Percentiles rank a stretch among this genome's conserved stretches.
These are phyloP conservation scores for Tuber calosporum DNA, from an alignment of 495 filamentous ascomycete species.

Conservation along the genomic window DNA sequence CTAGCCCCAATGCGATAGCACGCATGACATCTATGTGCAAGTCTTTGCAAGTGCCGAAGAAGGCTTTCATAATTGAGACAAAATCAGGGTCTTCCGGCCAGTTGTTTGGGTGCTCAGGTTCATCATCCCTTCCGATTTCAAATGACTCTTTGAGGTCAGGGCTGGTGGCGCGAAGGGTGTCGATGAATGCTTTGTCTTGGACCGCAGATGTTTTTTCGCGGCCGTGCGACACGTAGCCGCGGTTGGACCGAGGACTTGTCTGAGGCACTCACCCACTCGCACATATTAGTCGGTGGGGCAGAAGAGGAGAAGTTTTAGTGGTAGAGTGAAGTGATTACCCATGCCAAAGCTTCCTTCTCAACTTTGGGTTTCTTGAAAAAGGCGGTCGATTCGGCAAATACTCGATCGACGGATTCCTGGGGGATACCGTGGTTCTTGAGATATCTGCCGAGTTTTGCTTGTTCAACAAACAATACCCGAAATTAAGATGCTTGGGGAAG, in stretches of 20 bases:
- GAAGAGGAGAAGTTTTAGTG: neutral
- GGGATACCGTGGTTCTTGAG: constrained; percentile 71
- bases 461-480: neutral
- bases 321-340: constrained; percentile 43
- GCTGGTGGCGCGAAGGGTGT: constrained; percentile 46
- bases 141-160: constrained; percentile 66
- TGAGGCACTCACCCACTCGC: constrained; percentile 9
- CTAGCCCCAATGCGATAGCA: constrained; percentile 79
- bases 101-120: constrained; percentile 55
- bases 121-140: constrained; percentile 59
- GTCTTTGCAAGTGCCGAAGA: constrained; percentile 64
- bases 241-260: constrained; percentile 62
- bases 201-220: constrained; percentile 56
- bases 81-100: constrained; percentile 75
- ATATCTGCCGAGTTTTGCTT: constrained; percentile 48
- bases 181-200: constrained; percentile 44
- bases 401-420: constrained; percentile 50
- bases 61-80: constrained; percentile 61
- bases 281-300: neutral
- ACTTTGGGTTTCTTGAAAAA: constrained; percentile 69
- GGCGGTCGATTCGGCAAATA: constrained; percentile 63
- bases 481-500: neutral
- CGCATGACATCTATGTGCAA: constrained; percentile 77
- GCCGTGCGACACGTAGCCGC: constrained; percentile 59
- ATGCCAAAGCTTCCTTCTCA: constrained; percentile 63